Percentiles rank a stretch among this genome's conserved stretches.
These are phyloP conservation scores for Pterocarpus santalinus DNA, from an alignment of 306 rosid species.

Conservation along the genomic window DNA sequence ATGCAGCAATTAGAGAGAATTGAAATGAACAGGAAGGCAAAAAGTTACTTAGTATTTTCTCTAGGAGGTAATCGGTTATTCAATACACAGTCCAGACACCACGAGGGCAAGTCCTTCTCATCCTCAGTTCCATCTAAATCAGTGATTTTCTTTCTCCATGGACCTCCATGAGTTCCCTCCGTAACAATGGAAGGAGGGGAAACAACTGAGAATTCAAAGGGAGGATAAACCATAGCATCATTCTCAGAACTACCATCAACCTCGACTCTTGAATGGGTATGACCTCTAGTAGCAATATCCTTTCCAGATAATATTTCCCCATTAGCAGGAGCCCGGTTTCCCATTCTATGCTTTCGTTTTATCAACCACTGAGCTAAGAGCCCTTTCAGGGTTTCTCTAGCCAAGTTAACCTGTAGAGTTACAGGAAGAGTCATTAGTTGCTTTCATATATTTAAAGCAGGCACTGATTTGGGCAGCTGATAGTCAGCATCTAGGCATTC, in stretches of 20 bases:
- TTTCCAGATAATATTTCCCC: conserved; percentile 66
- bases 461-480: conserved; percentile 22
- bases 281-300: conserved; percentile 68
- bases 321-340: conserved; percentile 65
- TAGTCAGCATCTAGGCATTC: not conserved
- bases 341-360: conserved; percentile 69
- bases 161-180: conserved; percentile 90
- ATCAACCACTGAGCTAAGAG: conserved; percentile 80
- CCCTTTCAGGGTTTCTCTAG: conserved; percentile 91
- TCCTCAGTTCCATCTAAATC: conserved; percentile 88
- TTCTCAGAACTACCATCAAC: conserved; percentile 72
- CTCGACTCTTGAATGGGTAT: conserved; percentile 74
- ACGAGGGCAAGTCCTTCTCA: conserved; percentile 83
- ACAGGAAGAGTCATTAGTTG: conserved; percentile 27
- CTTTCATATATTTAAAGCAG: conserved; percentile 31
- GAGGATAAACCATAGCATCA: conserved; percentile 82
- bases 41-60: conserved; percentile 85
- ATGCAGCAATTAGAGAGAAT: not conserved
- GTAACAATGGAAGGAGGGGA: conserved; percentile 87
- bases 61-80: conserved; percentile 88
- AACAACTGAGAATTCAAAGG: conserved; percentile 77
- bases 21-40: conserved; percentile 35
- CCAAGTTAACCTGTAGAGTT: conserved; percentile 74
- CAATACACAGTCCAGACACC: conserved; percentile 88
- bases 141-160: conserved; percentile 86